Conservation (phyloP, 108 stramenopile genomes). For the Pseudonitzschia multiseries region DNA sequence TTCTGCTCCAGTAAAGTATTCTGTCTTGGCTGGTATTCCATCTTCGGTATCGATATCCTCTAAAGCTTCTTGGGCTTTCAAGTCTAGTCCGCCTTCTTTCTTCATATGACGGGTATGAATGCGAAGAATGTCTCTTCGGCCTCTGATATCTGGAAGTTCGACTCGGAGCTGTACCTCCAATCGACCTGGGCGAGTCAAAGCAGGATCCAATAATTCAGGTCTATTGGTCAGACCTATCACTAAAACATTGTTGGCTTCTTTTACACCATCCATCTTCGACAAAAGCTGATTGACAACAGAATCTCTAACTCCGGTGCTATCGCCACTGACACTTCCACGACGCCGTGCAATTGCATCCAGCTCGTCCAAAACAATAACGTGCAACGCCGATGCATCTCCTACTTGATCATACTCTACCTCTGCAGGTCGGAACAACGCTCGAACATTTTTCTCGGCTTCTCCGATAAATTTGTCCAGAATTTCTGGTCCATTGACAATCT, state of each 20-base stretch:
- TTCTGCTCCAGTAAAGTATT: slow-evolving; percentile 89
- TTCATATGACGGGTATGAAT: slow-evolving; percentile 90
- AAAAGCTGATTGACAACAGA: slow-evolving; percentile 90
- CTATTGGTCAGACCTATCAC: slow-evolving; percentile 89
- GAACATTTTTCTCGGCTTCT: slow-evolving; percentile 70
- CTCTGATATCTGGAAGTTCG: slow-evolving; percentile 66
- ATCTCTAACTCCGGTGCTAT: slow-evolving; percentile 73
- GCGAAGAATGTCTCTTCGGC: slow-evolving; percentile 75
- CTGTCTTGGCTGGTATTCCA: slow-evolving; percentile 64
- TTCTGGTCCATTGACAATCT: slow-evolving; percentile 85
- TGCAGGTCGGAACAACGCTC: slow-evolving; percentile 70
- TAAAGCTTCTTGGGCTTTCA: slow-evolving; percentile 45
- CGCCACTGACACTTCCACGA: slow-evolving; percentile 66
- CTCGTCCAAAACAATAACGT: slow-evolving; percentile 90
- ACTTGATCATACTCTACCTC: slow-evolving; percentile 62
- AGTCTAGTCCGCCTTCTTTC: slow-evolving; percentile 64
- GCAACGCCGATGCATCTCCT: slow-evolving; percentile 71
- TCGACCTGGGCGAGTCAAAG: slow-evolving; percentile 82
- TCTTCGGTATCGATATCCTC: slow-evolving; percentile 61
- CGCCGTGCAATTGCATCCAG: slow-evolving; percentile 85
- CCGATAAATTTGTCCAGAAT: slow-evolving; percentile 80
- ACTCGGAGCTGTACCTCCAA: slow-evolving; percentile 88
- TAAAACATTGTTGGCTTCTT: slow-evolving; percentile 67
- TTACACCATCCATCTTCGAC: slow-evolving; percentile 92
- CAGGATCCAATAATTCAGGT: slow-evolving; percentile 82